Evolutionary conservation across 768 basidiomycete genomes (phyloP), one percentile per base, ranked within the genome.

Genomic region (Termitomyces sp.): DNA sequence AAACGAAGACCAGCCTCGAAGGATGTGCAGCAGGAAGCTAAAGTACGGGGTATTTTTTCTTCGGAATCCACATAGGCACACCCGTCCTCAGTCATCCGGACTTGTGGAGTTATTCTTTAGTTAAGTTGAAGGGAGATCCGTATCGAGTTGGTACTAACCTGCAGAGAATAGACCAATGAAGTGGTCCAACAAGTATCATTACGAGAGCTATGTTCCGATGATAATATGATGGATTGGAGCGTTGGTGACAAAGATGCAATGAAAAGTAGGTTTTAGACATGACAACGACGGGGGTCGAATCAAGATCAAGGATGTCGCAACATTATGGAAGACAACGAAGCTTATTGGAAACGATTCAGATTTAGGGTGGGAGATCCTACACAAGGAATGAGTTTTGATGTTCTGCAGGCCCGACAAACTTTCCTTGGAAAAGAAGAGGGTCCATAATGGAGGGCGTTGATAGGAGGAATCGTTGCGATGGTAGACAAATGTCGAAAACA

Each of bases 401-500:
- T 7, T 25, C n/a, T 12, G 17, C 25, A 8, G 16, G 16, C 9
- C 2, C 7, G 17, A 27, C 27, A 11, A 5, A 17, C 41, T 57
- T 47, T 32, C n/a, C 16, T 27, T 14, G 48, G 41, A n/a, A 44
- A 34, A 23, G 43, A 56, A 37, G 48, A 57, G 56, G 56, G 48
- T 37, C 42, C 16, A 10, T 34, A 47, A 47, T 46, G 54, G 25
- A 37, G 23, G 40, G 16, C 12, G 19, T 21, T 16, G 11, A 43
- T n/a, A 19, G 16, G 45, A 19, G 12, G n/a, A 29, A 4, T 29
- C 34, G 10, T 35, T 10, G 34, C 34, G 10, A 35, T 35, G 12
- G 34, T 5, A 35, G 34, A 35, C 10, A 35, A 12, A 35, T 35
- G 34, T 35, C 17, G 3, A 5, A 5, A 32, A 32, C 11, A 11